Base-by-base conservation (phyloP, 108 stramenopile species). In the Aurantiochytrium sp. region DNA sequence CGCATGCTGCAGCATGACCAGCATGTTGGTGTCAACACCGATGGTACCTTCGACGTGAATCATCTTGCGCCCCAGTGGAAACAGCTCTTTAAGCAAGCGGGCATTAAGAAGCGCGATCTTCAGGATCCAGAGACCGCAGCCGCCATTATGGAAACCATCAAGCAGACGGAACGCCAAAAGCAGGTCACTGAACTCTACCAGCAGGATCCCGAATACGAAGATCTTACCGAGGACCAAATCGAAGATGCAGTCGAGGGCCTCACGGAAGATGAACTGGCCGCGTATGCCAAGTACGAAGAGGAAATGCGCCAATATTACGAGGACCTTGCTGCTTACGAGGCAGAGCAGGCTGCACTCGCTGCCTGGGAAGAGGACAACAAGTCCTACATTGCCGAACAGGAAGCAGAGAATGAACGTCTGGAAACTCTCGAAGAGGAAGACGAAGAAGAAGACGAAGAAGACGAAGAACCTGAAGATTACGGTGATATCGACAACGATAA, bases 281-380 rank as follows among this genome's bases (percentile, higher is more conserved):
- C 76, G 5, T 83, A 83, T 35, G 49, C 49, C 6, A 83, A 83
- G 76, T 83, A 83, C 51, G 49, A 83, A 35, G 76, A 83, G 28
- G 76, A 83, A 28, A 47, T 83, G 49, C 49, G 51, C 45, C 49
- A 47, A 53, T 83, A 83, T 35, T 53, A 83, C 76, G 76, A 21
- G n/a, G 76, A 83, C 49, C 76, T 83, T 23, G 76, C 76, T 83
- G 76, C 76, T 23, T 83, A 83, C 51, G 76, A 83, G 76, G 76
- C 76, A 14, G 76, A 83, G 51, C 76, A 83, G 51, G 51, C 76
- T 18, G 76, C 76, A 6, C 76, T 83, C 45, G 49, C 19, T 8
- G 76, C 76, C 49, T 83, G 76, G 76, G 76, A 83, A 28, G 51
- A 83, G 49, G 76, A 83, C 64, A 69, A 69, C 64, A 28, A 69